Conservation (phyloP, 2,329 filamentous ascomycete species). For the Apiospora sp. region DNA sequence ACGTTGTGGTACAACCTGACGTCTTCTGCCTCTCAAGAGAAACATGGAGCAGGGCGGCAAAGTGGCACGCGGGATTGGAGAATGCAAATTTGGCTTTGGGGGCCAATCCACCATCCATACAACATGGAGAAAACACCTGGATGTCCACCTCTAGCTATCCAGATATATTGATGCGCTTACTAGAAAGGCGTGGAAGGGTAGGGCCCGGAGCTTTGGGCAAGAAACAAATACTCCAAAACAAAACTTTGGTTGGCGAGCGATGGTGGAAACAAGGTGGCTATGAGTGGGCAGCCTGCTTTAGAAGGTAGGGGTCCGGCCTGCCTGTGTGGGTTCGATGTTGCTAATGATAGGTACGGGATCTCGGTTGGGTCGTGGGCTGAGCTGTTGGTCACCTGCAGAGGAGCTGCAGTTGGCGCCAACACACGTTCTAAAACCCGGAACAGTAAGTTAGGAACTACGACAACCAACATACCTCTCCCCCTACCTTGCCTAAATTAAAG, state of each 20-base stretch:
- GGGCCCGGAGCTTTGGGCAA: not conserved
- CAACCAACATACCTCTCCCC: not conserved
- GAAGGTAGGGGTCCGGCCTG: not conserved
- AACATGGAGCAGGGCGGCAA: not conserved
- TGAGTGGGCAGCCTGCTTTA: not conserved
- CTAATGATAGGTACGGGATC: constrained; percentile 4
- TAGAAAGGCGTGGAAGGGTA: not conserved
- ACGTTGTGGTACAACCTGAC: not conserved
- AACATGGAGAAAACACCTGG: not conserved
- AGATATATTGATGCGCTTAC: not conserved
- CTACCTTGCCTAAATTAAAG: too few species aligned
- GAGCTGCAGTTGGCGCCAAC: not conserved
- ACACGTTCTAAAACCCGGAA: not conserved
- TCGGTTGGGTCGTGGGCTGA: not conserved
- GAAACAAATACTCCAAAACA: not conserved
- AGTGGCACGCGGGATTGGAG: not conserved
- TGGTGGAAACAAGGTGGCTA: not conserved
- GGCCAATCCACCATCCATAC: not conserved
- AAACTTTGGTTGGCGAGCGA: constrained; percentile 1
- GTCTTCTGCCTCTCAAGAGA: not conserved
- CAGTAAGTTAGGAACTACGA: not conserved
- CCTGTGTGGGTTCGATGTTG: constrained; percentile 2
- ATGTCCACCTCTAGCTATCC: not conserved
- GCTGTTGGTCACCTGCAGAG: not conserved
- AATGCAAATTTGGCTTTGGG: not conserved